Conservation (phyloP, 352 stramenopile genomes). For the Globisporangium megalacanthum region DNA sequence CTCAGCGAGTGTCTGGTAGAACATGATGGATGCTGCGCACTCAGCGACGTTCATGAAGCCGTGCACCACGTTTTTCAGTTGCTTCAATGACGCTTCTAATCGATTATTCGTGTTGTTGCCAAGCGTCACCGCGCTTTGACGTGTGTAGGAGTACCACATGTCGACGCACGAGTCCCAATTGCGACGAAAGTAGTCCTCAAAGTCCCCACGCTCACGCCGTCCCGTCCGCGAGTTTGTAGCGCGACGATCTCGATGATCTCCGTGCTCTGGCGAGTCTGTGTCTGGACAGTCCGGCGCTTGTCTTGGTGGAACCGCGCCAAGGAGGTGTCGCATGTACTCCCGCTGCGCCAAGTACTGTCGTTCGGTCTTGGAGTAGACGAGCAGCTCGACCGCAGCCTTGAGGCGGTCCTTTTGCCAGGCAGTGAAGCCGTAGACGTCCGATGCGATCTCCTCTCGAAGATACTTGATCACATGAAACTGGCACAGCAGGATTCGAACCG, state of each 20-base stretch:
- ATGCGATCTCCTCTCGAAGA: conserved; percentile 12
- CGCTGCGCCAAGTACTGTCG: conserved; percentile 6
- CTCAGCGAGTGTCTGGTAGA: conserved; percentile 15
- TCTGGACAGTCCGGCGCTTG: no score
- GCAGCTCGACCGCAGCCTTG: conserved; percentile 2
- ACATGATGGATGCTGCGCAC: no score
- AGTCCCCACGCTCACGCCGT: not conserved
- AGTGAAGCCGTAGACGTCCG: conserved; percentile 9
- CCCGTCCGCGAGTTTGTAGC: not conserved
- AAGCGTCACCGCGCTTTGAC: conserved; percentile 13
- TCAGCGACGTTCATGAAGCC: not conserved
- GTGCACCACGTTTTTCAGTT: conserved; percentile 17
- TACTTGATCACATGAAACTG: no score
- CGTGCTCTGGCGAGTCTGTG: not conserved
- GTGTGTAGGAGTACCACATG: conserved; percentile 14
- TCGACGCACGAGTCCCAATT: conserved; percentile 18
- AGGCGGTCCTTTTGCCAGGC: conserved; percentile 19
- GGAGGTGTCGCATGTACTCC: conserved; percentile 6
- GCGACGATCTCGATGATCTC: not conserved
- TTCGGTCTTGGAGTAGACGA: conserved; percentile 15
- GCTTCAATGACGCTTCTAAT: conserved; percentile 20
- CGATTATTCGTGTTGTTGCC: conserved; percentile 26
- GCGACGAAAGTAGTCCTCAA: conserved; percentile 19
- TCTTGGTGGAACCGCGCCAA: not conserved
- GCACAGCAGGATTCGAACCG: conserved; percentile 13